Evolutionary conservation across 192 early-diverging fungal species (phyloP), one percentile per base, ranked within the genome.

Genomic region (Geosiphon pyriformis): DNA sequence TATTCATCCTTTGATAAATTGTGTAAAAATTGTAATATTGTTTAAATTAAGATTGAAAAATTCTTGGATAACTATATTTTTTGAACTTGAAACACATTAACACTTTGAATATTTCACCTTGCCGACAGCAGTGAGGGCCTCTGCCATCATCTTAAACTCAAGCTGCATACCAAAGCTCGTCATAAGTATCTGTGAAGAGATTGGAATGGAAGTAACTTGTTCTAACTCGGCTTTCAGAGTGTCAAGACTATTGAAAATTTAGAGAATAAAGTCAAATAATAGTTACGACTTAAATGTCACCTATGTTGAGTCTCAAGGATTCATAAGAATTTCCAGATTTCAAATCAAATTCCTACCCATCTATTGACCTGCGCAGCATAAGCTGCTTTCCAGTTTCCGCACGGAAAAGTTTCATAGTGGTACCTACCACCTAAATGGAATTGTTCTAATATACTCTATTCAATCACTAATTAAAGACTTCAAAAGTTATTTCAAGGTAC

Each of bases 1-100:
- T 80, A 80, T 56, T 83, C 78, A 47, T 80, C 73, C 81, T 83
- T 61, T n/a, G n/a, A n/a, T n/a, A n/a, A n/a, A n/a, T n/a, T n/a
- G n/a, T n/a, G n/a, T n/a, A 55, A 1, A 50, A 25, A 34, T 58
- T 18, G 32, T 23, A 33, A 64, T 1, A 52, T 20, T 20, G 49
- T 51, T 27, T 59, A 35, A 37, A 49, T 49, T 69, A 50, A 18
- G 26, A 49, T 25, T 18, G n/a, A 2, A 32, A 2, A 63, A n/a
- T n/a, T n/a, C n/a, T n/a, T n/a, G n/a, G n/a, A n/a, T n/a, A n/a
- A n/a, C n/a, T n/a, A n/a, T n/a, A n/a, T n/a, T n/a, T n/a, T n/a
- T n/a, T n/a, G n/a, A n/a, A n/a, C n/a, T n/a, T n/a, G n/a, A n/a
- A n/a, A n/a, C n/a, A n/a, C n/a, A n/a, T n/a, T n/a, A n/a, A n/a